Percentiles rank a stretch among this genome's conserved stretches.
These are phyloP conservation scores for Ascochyta clinopodiicola DNA, from an alignment of 2,329 filamentous ascomycete genomes.

Conservation along the genomic window DNA sequence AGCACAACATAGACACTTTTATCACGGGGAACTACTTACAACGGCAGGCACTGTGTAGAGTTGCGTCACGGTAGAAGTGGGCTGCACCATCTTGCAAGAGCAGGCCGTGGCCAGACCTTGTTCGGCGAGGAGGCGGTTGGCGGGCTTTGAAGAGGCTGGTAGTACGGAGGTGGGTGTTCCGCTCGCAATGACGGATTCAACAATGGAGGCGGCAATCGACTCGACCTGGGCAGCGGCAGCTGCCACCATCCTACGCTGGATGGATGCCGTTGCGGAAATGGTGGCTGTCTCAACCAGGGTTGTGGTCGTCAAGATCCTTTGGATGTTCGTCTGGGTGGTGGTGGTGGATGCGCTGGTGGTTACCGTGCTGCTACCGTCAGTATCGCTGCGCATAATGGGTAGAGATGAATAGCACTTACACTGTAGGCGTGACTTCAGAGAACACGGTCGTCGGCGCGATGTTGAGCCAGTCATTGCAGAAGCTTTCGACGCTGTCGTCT, in stretches of 20 bases:
- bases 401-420: slow-evolving; percentile 22
- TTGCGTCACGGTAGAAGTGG: slow-evolving; percentile 36
- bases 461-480: slow-evolving; percentile 41
- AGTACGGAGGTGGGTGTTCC: slow-evolving; percentile 18
- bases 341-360: slow-evolving; percentile 27
- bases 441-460: slow-evolving; percentile 31
- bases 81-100: slow-evolving; percentile 37
- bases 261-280: slow-evolving; percentile 20
- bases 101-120: slow-evolving; percentile 39
- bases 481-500: slow-evolving; percentile 20
- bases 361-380: slow-evolving; percentile 22
- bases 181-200: slow-evolving; percentile 30
- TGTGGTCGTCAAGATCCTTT: slow-evolving; percentile 27
- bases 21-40: slow-evolving; percentile 23
- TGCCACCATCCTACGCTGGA: slow-evolving; percentile 22
- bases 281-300: slow-evolving; percentile 33
- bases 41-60: slow-evolving; percentile 32
- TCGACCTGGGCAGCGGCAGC: slow-evolving; percentile 25
- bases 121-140: slow-evolving; percentile 25
- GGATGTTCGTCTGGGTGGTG: slow-evolving; percentile 25
- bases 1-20: not conserved
- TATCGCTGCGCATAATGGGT: not conserved
- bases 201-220: slow-evolving; percentile 29
- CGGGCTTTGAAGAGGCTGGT: slow-evolving; percentile 17
- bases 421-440: slow-evolving; percentile 30